Percentiles rank a stretch among this genome's conserved stretches.
These are phyloP conservation scores for Mycena metata DNA, from an alignment of 768 basidiomycete species.

Conservation along the genomic window DNA sequence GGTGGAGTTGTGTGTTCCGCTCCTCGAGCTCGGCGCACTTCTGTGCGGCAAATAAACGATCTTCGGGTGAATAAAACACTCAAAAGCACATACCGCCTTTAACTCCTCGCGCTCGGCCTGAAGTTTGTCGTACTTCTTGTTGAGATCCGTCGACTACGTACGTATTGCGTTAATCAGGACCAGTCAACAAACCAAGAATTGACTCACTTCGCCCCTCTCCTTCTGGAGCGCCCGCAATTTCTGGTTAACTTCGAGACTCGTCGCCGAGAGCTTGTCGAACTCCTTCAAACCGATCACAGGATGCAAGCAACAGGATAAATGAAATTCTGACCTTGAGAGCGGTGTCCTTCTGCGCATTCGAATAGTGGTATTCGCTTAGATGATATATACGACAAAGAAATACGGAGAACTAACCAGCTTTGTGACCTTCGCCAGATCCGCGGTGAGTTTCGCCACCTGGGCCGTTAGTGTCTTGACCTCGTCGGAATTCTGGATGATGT, in stretches of 20 bases:
- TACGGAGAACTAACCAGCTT: not conserved
- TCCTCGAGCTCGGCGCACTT: conserved; percentile 8
- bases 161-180: not conserved
- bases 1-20: not conserved
- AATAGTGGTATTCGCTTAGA: not conserved
- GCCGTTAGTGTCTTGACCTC: not conserved
- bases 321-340: not conserved
- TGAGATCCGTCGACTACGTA: not conserved
- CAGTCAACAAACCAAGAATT: not conserved
- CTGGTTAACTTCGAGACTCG: not conserved
- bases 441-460: not conserved
- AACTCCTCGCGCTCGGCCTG: not conserved
- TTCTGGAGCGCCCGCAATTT: not conserved
- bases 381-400: not conserved
- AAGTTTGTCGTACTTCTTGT: not conserved
- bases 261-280: not conserved
- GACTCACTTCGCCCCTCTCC: not conserved
- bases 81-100: not conserved
- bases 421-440: not conserved
- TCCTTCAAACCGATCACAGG: not conserved
- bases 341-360: not conserved
- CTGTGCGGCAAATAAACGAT: not conserved
- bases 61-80: not conserved
- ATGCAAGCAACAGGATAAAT: no score
- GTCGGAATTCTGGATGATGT: not conserved